Evolutionary conservation across 306 rosid species (phyloP).

Genomic region (Quercus dentata): DNA sequence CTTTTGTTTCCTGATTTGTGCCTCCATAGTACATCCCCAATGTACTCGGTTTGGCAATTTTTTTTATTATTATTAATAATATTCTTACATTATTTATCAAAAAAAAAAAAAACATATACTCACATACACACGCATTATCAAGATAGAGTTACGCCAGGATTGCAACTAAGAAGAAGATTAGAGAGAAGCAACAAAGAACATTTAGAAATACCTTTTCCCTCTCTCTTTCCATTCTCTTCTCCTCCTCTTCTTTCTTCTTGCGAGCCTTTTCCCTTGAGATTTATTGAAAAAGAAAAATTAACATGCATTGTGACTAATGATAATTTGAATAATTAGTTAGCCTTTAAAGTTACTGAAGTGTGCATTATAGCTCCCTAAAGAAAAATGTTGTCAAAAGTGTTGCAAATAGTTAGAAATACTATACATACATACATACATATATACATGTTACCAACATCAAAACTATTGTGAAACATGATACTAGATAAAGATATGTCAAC

Average conservation of each 20-base stretch:
- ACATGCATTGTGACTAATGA: neutral
- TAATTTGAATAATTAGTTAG: neutral
- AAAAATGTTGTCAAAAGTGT: conserved; percentile 6
- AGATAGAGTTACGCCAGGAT: neutral
- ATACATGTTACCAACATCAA: neutral
- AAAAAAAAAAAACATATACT: neutral
- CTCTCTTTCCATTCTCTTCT: conserved; percentile 78
- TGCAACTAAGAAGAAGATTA: conserved; percentile 5
- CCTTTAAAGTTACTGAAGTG: neutral
- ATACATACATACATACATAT: neutral
- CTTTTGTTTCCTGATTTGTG: too few species aligned
- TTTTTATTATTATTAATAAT: too few species aligned
- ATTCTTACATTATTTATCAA: too few species aligned
- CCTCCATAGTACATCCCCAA: too few species aligned
- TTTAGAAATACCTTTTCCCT: conserved; percentile 68
- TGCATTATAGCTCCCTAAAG: conserved; percentile 17
- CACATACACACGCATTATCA: neutral
- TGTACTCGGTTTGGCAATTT: too few species aligned
- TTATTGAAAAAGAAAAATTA: conserved; percentile 9
- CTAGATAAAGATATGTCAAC: neutral
- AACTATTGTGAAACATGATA: neutral
- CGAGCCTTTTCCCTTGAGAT: conserved; percentile 88
- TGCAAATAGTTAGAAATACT: neutral
- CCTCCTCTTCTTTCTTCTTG: conserved; percentile 99
- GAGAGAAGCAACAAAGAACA: conserved; percentile 18